Percentiles rank a stretch among this genome's conserved stretches.
Conservation (phyloP, 768 basidiomycete genomes). For the Trametes maxima region DNA sequence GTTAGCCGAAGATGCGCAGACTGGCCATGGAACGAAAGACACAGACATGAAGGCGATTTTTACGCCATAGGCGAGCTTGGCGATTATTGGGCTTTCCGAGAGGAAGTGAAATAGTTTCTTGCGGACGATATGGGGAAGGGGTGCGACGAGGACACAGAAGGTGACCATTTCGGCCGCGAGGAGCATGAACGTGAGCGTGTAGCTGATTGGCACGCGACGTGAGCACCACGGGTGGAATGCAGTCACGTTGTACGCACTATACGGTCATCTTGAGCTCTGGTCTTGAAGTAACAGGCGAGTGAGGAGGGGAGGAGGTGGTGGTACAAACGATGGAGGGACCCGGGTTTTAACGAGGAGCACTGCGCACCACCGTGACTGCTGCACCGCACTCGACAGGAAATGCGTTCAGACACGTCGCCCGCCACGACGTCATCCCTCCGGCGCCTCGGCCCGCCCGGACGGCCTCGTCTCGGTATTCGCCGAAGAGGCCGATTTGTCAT, state of each 20-base stretch:
- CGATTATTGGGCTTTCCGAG: conserved; percentile 67
- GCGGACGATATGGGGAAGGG: conserved; percentile 76
- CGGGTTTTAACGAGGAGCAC: conserved; percentile 1
- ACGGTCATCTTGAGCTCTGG: conserved; percentile 45
- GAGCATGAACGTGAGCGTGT: conserved; percentile 78
- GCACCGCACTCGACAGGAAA: conserved; percentile 9
- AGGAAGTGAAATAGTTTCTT: conserved; percentile 74
- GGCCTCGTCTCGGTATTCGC: neutral
- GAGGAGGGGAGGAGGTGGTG: conserved; percentile 5
- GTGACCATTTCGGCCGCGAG: conserved; percentile 85
- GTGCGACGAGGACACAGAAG: conserved; percentile 82
- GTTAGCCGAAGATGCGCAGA: neutral
- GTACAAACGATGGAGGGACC: neutral
- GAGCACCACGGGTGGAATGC: neutral
- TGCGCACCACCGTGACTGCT: conserved; percentile 11
- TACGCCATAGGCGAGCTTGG: conserved; percentile 86
- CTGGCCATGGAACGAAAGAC: too few relatives aligned
- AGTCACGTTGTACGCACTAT: conserved; percentile 37
- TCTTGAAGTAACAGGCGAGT: neutral
- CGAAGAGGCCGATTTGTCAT: conserved; percentile 16
- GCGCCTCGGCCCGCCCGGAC: conserved; percentile 6
- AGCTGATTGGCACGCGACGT: conserved; percentile 46
- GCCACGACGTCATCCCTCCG: conserved; percentile 22
- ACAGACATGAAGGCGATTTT: conserved; percentile 93
- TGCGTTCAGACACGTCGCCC: conserved; percentile 24